These are phyloP conservation scores for Pythium volutum DNA, from an alignment of 352 stramenopile species.

Conservation along the genomic window DNA sequence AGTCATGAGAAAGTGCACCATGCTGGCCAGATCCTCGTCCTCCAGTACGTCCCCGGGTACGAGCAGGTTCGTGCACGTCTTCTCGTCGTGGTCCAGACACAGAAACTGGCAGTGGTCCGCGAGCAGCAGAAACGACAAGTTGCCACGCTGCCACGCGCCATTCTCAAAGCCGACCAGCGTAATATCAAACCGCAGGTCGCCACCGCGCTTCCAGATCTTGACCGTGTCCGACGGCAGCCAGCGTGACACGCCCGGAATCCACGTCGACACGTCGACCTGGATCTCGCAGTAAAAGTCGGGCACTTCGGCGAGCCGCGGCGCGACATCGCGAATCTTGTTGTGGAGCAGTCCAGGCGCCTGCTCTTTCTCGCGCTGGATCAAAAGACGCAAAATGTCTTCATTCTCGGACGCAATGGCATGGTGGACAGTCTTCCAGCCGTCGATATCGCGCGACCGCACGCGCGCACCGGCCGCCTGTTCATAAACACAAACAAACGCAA, in stretches of 20 bases:
- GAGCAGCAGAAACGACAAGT: conserved; percentile 63
- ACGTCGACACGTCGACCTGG: conserved; percentile 62
- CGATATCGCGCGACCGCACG: conserved; percentile 53
- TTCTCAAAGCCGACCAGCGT: conserved; percentile 66
- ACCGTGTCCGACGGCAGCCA: conserved; percentile 71
- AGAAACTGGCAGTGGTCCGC: conserved; percentile 39
- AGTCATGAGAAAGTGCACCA: conserved; percentile 60
- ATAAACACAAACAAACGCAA: not conserved
- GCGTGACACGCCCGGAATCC: conserved; percentile 64
- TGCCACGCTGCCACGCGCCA: conserved; percentile 55
- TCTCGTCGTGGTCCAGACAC: conserved; percentile 51
- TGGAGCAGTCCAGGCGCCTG: conserved; percentile 47
- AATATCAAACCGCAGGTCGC: conserved; percentile 62
- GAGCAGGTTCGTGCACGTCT: conserved; percentile 48
- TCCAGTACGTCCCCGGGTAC: conserved; percentile 25
- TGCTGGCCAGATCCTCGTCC: conserved; percentile 42
- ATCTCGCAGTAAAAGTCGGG: conserved; percentile 71
- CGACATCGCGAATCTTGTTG: conserved; percentile 52
- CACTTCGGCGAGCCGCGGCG: conserved; percentile 38
- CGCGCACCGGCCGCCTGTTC: conserved; percentile 49
- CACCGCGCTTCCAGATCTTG: conserved; percentile 69
- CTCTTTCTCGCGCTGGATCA: conserved; percentile 55
- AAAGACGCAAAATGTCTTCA: conserved; percentile 53
- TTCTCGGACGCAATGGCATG: conserved; percentile 58
- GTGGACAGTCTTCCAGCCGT: conserved; percentile 66